Conservation (phyloP, 106 monocot species). For the Amphibolis antarctica region DNA sequence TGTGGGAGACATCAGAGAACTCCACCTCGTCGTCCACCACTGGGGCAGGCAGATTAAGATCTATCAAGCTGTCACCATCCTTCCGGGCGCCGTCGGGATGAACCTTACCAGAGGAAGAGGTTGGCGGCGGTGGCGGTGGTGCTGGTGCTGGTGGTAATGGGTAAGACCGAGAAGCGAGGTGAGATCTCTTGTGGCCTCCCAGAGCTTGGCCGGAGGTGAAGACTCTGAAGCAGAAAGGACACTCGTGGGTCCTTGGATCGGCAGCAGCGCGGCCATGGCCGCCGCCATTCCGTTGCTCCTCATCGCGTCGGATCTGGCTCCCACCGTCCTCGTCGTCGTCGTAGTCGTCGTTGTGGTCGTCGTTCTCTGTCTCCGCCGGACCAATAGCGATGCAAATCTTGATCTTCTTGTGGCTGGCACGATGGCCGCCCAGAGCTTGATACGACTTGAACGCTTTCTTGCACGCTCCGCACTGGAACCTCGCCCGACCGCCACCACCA, state of each 20-base stretch:
- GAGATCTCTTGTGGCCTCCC: constrained; percentile 29
- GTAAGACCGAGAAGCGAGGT: constrained; percentile 6
- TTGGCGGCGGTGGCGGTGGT: neutral
- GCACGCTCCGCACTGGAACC: constrained; percentile 28
- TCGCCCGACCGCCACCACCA: constrained; percentile 1
- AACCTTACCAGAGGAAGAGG: neutral
- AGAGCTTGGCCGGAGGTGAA: constrained; percentile 24
- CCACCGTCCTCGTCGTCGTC: neutral
- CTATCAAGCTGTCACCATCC: constrained; percentile 11
- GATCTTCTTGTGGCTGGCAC: constrained; percentile 40
- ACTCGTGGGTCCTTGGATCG: constrained; percentile 19
- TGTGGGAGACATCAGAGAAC: constrained; percentile 13
- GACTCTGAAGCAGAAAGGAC: constrained; percentile 22
- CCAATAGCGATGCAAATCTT: neutral
- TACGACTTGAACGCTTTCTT: constrained; percentile 32
- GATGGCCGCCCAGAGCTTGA: constrained; percentile 49
- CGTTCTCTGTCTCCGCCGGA: neutral
- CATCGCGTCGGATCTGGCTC: constrained; percentile 1
- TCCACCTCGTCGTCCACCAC: constrained; percentile 14
- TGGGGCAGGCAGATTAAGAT: constrained; percentile 23
- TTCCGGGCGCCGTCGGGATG: neutral
- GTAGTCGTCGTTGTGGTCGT: neutral
- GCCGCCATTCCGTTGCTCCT: neutral
- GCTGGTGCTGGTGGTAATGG: neutral
- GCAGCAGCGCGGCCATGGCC: neutral